Evolutionary conservation across 2,329 filamentous ascomycete genomes (phyloP).

Genomic region (Colletotrichum chlorophyti): DNA sequence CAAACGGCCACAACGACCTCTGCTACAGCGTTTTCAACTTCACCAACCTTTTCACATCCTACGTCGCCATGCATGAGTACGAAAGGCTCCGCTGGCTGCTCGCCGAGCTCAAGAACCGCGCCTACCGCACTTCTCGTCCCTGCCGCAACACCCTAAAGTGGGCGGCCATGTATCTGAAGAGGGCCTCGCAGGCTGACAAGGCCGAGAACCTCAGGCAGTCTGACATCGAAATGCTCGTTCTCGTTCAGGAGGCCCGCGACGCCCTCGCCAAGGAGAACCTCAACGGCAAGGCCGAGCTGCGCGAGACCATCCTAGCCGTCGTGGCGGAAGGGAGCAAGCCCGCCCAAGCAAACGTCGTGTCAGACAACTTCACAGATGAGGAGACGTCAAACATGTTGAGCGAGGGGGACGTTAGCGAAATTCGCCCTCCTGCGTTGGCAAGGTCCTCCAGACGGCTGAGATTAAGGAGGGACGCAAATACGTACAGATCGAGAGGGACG

Average conservation of each 20-base stretch:
- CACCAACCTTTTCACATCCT: conserved; percentile 42
- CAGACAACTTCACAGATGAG: background rate
- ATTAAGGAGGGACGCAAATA: background rate
- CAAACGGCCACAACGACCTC: conserved; percentile 44
- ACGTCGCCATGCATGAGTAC: conserved; percentile 40
- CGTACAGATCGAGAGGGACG: background rate
- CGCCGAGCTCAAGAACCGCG: conserved; percentile 8
- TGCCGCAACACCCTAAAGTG: conserved; percentile 19
- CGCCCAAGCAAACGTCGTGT: background rate
- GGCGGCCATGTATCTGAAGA: conserved; percentile 19
- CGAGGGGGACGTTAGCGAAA: background rate
- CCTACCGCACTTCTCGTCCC: conserved; percentile 15
- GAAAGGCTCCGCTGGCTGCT: conserved; percentile 39
- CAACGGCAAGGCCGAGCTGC: background rate
- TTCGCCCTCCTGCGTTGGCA: background rate
- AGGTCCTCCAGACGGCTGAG: background rate
- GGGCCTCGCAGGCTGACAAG: conserved; percentile 18
- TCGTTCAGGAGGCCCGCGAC: conserved; percentile 5
- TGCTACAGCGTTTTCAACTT: conserved; percentile 47
- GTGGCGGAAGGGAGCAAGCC: background rate
- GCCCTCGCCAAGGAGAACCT: conserved; percentile 5
- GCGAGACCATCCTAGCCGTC: conserved; percentile 4
- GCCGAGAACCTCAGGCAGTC: conserved; percentile 13
- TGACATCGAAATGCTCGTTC: conserved; percentile 17
- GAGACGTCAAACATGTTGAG: background rate